Evolutionary conservation across 176 grass and related monocot species (phyloP).

Genomic region (Triticum turgidum): DNA sequence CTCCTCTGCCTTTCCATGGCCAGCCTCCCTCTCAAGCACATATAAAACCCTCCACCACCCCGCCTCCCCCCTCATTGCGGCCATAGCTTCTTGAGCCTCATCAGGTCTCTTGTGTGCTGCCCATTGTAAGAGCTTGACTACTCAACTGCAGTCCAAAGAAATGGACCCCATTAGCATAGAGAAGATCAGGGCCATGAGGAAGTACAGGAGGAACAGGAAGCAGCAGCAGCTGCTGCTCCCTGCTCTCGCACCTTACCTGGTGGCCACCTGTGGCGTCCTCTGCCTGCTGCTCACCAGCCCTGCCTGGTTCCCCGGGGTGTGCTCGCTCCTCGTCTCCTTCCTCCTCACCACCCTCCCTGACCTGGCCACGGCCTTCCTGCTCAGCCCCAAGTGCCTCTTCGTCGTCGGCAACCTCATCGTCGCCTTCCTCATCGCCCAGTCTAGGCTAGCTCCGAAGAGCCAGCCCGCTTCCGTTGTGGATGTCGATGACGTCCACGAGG

Average conservation of each 20-base stretch:
- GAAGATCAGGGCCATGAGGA: slow-evolving; percentile 73
- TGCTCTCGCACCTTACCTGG: slow-evolving; percentile 42
- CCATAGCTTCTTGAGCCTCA: slow-evolving; percentile 19
- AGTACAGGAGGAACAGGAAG: slow-evolving; percentile 55
- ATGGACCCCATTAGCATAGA: slow-evolving; percentile 70
- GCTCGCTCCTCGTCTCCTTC: slow-evolving; percentile 43
- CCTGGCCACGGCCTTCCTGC: slow-evolving; percentile 38
- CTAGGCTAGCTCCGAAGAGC: slow-evolving; percentile 40
- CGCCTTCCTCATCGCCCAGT: slow-evolving; percentile 78
- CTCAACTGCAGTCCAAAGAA: slow-evolving; percentile 4
- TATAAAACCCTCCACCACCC: slow-evolving; percentile 45
- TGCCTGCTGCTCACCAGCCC: slow-evolving; percentile 67
- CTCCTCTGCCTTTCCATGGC: slow-evolving; percentile 27
- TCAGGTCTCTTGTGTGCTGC: slow-evolving; percentile 28
- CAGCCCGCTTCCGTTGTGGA: slow-evolving; percentile 22
- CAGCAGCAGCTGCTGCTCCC: slow-evolving; percentile 33
- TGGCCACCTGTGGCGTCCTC: slow-evolving; percentile 42
- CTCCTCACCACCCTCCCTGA: slow-evolving; percentile 54
- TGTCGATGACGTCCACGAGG: slow-evolving; percentile 31
- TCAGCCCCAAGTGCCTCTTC: slow-evolving; percentile 82
- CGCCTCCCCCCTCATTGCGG: not conserved
- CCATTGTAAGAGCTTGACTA: slow-evolving; percentile 19
- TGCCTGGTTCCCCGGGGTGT: slow-evolving; percentile 56
- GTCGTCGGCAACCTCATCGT: slow-evolving; percentile 81
- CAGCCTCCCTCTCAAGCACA: slow-evolving; percentile 20